Conservation (phyloP, 306 rosid genomes). For the Alnus glutinosa region DNA sequence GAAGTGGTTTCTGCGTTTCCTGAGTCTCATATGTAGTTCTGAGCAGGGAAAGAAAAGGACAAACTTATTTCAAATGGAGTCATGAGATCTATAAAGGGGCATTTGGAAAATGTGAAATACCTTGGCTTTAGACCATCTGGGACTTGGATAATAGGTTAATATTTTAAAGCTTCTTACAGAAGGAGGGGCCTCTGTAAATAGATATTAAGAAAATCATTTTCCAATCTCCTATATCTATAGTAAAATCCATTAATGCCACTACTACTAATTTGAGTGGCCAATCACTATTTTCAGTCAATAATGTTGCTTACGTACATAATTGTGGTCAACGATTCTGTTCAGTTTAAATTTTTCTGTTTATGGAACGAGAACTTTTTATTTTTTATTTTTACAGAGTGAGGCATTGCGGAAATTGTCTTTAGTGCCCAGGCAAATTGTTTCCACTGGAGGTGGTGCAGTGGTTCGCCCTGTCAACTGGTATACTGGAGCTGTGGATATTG, state of each 20-base stretch:
- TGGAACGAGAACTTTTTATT: not conserved
- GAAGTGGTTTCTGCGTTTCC: not conserved
- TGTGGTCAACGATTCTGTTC: no score
- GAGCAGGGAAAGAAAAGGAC: not conserved
- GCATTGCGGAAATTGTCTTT: slow-evolving; percentile 24
- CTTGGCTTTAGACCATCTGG: not conserved
- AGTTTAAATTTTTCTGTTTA: not conserved
- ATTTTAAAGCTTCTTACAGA: not conserved
- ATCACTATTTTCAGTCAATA: no score
- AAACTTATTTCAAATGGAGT: not conserved
- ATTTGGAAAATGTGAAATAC: not conserved
- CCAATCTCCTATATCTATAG: not conserved
- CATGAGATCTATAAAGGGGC: not conserved
- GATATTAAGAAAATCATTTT: not conserved
- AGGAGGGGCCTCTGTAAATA: not conserved
- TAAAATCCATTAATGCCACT: not conserved
- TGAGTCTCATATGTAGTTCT: not conserved
- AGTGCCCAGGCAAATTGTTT: slow-evolving; percentile 16
- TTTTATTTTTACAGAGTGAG: slow-evolving; percentile 18
- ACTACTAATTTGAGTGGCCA: not conserved
- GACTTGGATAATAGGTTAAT: not conserved
- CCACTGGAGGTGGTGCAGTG: slow-evolving; percentile 34
- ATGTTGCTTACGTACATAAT: no score
- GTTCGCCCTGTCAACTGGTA: slow-evolving; percentile 28
- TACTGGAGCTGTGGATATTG: not conserved